phyloP scores from a whole-genome alignment of 2,329 filamentous ascomycete genomes.

The Microthyrium microscopicum region DNA sequence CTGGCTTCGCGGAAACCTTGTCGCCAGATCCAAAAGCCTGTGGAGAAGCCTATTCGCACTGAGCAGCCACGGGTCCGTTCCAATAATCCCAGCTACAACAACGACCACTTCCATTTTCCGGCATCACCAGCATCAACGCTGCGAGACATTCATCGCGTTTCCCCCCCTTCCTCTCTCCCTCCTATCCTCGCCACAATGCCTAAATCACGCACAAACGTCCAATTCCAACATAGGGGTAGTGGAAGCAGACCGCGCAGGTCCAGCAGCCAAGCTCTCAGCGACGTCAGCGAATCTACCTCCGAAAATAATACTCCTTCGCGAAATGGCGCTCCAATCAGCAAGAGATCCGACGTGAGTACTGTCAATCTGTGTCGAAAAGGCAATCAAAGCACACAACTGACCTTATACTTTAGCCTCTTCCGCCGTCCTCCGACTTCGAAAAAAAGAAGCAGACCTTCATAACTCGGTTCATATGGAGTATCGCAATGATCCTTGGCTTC shows the following conservation, averaged over 20 bases:
- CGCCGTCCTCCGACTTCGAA: constrained; percentile 58
- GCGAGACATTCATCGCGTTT: too few species aligned
- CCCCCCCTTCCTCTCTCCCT: not conserved
- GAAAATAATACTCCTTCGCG: constrained; percentile 33
- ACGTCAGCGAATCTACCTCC: constrained; percentile 45
- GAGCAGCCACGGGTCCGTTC: too few species aligned
- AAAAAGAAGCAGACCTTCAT: constrained; percentile 99
- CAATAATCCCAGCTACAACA: too few species aligned
- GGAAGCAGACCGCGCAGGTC: constrained; percentile 39
- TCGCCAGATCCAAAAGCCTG: not conserved
- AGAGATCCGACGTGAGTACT: constrained; percentile 7
- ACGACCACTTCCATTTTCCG: too few species aligned
- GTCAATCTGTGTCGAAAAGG: too few species aligned
- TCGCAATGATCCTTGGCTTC: constrained; percentile 92
- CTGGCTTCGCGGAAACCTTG: not conserved
- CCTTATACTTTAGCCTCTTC: constrained; percentile 13
- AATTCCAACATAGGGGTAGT: constrained; percentile 39
- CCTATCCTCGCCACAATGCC: constrained; percentile 22
- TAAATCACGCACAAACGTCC: constrained; percentile 40
- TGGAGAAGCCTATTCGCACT: too few species aligned
- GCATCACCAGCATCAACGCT: too few species aligned
- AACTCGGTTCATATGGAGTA: constrained; percentile 90
- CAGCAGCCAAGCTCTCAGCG: constrained; percentile 56
- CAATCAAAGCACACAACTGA: not conserved
- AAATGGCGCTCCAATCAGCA: constrained; percentile 19